Evolutionary conservation across 2,329 filamentous ascomycete species (phyloP), one percentile per base, ranked within the genome.

Genomic region (Fusarium tupiense): DNA sequence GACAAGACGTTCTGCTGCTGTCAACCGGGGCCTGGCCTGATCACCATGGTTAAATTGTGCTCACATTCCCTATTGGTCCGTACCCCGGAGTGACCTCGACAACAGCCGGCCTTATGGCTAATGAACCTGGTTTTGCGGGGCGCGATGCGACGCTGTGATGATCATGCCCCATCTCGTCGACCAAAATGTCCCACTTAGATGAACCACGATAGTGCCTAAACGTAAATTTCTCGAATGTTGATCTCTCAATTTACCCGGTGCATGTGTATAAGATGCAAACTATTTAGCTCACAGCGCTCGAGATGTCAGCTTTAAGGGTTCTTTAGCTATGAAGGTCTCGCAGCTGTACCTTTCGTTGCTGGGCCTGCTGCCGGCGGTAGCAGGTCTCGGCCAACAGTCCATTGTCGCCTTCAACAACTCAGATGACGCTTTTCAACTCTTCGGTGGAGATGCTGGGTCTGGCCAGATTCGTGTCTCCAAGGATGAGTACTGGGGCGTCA

Each of bases 401-500:
- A 65, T 74, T 40, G 41, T 74, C 12, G 56, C 72, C 8, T 74
- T 74, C 41, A 59, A 66, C n/a, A 69, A 41, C 10, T 61, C 72
- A 19, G 52, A 70, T 5, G 35, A 56, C n/a, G 49, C 53, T 24
- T 69, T 75, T 20, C 65, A 73, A 16, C 65, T 74, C 12, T 38
- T 50, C 1, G 72, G 72, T 14, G 53, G 49, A 5, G 38, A 31
- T 19, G 6, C n/a, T 1, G 46, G 35, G 1, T 46, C 65, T n/a
- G 72, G 86, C 0, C 86, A 88, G 77, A 89, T 92, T 58, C 82
- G 88, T 6, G 84, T 91, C n/a, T 88, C 89, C 16, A 76, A 81
- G 26, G 83, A 88, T 63, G 91, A 93, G 68, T 92, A 89, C 84
- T 91, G 90, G 83, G 92, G 91, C 64, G 92, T 93, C 2, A 86